Evolutionary conservation across 108 stramenopile species (phyloP).

Genomic region (Thalassiosira profunda): DNA sequence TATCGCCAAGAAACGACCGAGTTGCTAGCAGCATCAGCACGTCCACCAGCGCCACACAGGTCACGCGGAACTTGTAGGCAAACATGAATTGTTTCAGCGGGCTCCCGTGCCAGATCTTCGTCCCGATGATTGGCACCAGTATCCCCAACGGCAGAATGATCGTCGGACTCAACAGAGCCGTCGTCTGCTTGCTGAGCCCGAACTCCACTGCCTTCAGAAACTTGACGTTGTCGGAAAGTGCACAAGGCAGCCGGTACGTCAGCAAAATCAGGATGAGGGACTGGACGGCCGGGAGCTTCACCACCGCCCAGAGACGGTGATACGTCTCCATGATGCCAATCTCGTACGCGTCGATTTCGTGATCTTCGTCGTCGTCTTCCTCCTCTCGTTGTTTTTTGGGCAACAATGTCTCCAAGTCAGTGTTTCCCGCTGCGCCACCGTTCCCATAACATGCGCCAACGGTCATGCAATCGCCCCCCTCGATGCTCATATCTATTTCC

Average conservation of each 20-base stretch:
- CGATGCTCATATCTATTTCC: slow-evolving; percentile 58
- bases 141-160: slow-evolving; percentile 91
- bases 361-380: slow-evolving; percentile 69
- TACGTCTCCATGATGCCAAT: slow-evolving; percentile 89
- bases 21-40: slow-evolving; percentile 72
- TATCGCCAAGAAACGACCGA: slow-evolving; percentile 32
- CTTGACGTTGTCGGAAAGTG: slow-evolving; percentile 90
- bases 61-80: slow-evolving; percentile 87
- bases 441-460: slow-evolving; percentile 6
- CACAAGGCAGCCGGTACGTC: slow-evolving; percentile 88
- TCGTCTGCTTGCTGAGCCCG: slow-evolving; percentile 85
- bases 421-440: slow-evolving; percentile 7
- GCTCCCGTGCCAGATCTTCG: slow-evolving; percentile 77
- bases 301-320: slow-evolving; percentile 80
- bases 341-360: slow-evolving; percentile 86
- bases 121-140: slow-evolving; percentile 75
- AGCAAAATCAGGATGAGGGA: slow-evolving; percentile 87
- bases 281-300: slow-evolving; percentile 90
- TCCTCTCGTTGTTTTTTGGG: slow-evolving; percentile 23
- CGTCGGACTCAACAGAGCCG: slow-evolving; percentile 83
- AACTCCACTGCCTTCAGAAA: slow-evolving; percentile 91
- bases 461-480: slow-evolving; percentile 24
- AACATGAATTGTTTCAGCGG: slow-evolving; percentile 86
- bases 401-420: slow-evolving; percentile 29
- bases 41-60: slow-evolving; percentile 79